Base-by-base conservation (phyloP, 768 basidiomycete genomes). In the Crucibulum laeve region DNA sequence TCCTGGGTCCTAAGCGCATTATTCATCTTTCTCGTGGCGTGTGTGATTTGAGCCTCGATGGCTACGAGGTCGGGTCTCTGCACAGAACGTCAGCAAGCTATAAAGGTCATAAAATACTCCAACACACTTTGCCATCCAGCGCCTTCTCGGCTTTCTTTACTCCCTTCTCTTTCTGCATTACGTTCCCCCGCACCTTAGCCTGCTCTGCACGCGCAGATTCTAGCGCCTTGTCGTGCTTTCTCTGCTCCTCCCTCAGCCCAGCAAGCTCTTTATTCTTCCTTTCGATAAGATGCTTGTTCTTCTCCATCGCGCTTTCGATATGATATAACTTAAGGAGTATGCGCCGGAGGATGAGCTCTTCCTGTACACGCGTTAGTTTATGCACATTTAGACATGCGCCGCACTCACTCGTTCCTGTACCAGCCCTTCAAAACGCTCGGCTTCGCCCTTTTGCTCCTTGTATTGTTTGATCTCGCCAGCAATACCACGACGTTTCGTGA, bases 381-480 rank as follows among this genome's bases (percentile, higher is more conserved):
- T 8, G 26, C 25, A 35, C 18, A 30, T 22, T 10, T 15, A 30
- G 8, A 28, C 41, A 49, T 14, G 18, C 17, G 5, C 25, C 18
- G n/a, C 1, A 68, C 82, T 24, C 32, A 91, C 91, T 60, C 76
- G 70, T 53, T 93, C 83, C 42, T 85, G 69, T 53, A 79, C 78
- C 11, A 98, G 67, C 5, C 69, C 71, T 60, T 93, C 87, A 53
- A 94, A 97, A 33, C 86, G 73, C 51, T 91, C 88, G 3, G 93
- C 91, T 59, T 98, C 95, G 4, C 78, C 80, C 63, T 94, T 92
- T 67, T 98, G 96, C 59, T 97, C 93, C 68, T 91, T 92, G 67
- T 94, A 98, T 56, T 95, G 92, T 62, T 90, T 93, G 52, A 96
- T 93, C 62, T 99, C 96, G 5, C 89, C 89, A 0, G 91, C 78